Evolutionary conservation across 2,329 filamentous ascomycete species (phyloP).

Genomic region (Hypoxylon sp.): DNA sequence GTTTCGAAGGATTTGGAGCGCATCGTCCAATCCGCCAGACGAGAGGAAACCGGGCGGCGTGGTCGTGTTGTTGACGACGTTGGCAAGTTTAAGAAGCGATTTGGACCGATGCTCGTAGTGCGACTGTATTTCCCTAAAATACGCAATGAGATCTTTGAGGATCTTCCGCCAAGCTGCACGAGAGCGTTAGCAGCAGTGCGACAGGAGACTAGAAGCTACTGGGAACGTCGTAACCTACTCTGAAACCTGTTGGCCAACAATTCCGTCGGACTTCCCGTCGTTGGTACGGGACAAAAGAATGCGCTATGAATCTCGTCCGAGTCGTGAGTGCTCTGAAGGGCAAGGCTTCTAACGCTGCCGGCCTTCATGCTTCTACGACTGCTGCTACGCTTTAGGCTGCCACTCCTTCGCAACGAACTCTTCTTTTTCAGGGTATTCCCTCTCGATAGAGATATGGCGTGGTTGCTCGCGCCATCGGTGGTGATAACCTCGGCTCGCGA

Average conservation of each 20-base stretch:
- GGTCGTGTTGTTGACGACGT: slow-evolving; percentile 83
- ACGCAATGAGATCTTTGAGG: slow-evolving; percentile 91
- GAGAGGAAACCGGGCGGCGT: slow-evolving; percentile 81
- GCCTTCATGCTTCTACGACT: slow-evolving; percentile 86
- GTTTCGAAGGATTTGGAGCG: slow-evolving; percentile 80
- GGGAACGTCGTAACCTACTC: slow-evolving; percentile 63
- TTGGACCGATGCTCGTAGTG: slow-evolving; percentile 91
- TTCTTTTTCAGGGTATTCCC: slow-evolving; percentile 90
- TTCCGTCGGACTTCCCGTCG: slow-evolving; percentile 87
- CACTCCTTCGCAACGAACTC: slow-evolving; percentile 77
- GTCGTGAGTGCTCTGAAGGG: slow-evolving; percentile 75
- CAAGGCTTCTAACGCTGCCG: slow-evolving; percentile 86
- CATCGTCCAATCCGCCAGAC: slow-evolving; percentile 88
- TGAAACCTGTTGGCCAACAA: slow-evolving; percentile 89
- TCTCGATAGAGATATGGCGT: slow-evolving; percentile 56
- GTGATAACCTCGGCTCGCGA: slow-evolving; percentile 63
- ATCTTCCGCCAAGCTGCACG: slow-evolving; percentile 88
- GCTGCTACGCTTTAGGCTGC: slow-evolving; percentile 80
- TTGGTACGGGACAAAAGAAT: slow-evolving; percentile 91
- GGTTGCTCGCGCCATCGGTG: slow-evolving; percentile 52
- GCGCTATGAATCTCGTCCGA: slow-evolving; percentile 81
- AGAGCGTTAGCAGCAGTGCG: slow-evolving; percentile 14
- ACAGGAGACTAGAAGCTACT: slow-evolving; percentile 6
- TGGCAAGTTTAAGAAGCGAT: slow-evolving; percentile 82
- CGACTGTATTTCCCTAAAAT: slow-evolving; percentile 90